Percentiles rank a stretch among this genome's conserved stretches.
phyloP scores from a whole-genome alignment of 139 green algal genomes.

The Tetradesmus obliquus region DNA sequence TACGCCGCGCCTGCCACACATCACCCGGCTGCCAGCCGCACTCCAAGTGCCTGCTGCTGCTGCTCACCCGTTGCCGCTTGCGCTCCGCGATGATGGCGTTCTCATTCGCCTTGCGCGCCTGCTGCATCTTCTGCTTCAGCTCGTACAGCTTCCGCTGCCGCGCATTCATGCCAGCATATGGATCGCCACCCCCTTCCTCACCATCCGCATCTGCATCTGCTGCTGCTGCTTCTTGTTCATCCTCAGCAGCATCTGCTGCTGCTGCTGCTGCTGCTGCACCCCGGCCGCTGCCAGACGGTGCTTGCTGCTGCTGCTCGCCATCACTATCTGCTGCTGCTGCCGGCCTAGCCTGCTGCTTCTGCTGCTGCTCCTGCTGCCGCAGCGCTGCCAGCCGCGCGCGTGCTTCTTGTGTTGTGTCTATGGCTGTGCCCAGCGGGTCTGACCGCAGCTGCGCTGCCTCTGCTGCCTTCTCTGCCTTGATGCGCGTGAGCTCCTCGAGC shows the following conservation, averaged over 20 bases:
- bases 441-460: conserved; percentile 57
- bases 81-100: conserved; percentile 90
- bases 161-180: conserved; percentile 71
- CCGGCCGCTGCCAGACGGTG: neutral
- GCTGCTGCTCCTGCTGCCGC: conserved; percentile 51
- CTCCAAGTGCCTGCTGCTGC: neutral
- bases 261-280: conserved; percentile 60
- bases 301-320: neutral
- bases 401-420: conserved; percentile 75
- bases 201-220: conserved; percentile 31
- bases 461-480: conserved; percentile 75
- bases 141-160: conserved; percentile 89
- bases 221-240: neutral
- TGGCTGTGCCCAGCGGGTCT: conserved; percentile 47
- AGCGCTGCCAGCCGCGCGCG: conserved; percentile 67
- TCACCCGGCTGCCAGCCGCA: too few species aligned
- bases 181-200: conserved; percentile 59
- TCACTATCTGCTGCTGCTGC: neutral
- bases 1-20: too few species aligned
- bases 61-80: conserved; percentile 68
- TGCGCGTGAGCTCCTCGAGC: conserved; percentile 73
- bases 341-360: neutral
- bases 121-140: conserved; percentile 84
- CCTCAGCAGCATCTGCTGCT: neutral
- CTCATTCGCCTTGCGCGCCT: conserved; percentile 91